phyloP scores from a whole-genome alignment of 805 yeast species.

The Ogataea angusta region DNA sequence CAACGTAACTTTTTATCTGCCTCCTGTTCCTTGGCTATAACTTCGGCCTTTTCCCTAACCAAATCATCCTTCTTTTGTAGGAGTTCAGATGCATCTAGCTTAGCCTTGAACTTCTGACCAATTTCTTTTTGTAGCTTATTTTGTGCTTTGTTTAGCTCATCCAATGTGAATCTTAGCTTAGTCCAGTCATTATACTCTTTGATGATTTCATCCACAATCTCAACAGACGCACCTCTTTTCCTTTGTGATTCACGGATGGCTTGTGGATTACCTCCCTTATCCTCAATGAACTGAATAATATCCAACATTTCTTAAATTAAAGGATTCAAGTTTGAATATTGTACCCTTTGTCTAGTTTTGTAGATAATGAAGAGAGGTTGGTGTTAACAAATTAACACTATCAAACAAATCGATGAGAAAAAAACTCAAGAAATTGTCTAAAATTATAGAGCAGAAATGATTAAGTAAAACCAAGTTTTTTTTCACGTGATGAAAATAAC shows the following conservation, averaged over 20 bases:
- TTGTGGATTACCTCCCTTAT: constrained; percentile 96
- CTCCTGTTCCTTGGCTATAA: constrained; percentile 66
- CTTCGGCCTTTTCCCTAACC: constrained; percentile 63
- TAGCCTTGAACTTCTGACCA: constrained; percentile 87
- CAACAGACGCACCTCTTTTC: constrained; percentile 94
- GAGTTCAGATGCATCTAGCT: constrained; percentile 88
- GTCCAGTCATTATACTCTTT: constrained; percentile 91
- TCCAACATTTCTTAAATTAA: constrained; percentile 65
- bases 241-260: constrained; percentile 80
- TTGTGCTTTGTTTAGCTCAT: constrained; percentile 81
- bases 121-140: constrained; percentile 91
- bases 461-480: too few relatives aligned
- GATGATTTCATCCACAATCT: constrained; percentile 93
- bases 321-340: neutral
- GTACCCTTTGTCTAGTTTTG: too few relatives aligned
- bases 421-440: too few relatives aligned
- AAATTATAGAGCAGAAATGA: too few relatives aligned
- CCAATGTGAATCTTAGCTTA: constrained; percentile 82
- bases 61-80: constrained; percentile 77
- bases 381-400: too few relatives aligned
- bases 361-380: too few relatives aligned
- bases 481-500: too few relatives aligned
- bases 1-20: constrained; percentile 70
- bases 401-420: too few relatives aligned
- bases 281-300: constrained; percentile 86